Percentiles rank a stretch among this genome's conserved stretches.
These are phyloP conservation scores for Diplodia scrobiculata DNA, from an alignment of 2,329 filamentous ascomycete genomes.

Conservation along the genomic window DNA sequence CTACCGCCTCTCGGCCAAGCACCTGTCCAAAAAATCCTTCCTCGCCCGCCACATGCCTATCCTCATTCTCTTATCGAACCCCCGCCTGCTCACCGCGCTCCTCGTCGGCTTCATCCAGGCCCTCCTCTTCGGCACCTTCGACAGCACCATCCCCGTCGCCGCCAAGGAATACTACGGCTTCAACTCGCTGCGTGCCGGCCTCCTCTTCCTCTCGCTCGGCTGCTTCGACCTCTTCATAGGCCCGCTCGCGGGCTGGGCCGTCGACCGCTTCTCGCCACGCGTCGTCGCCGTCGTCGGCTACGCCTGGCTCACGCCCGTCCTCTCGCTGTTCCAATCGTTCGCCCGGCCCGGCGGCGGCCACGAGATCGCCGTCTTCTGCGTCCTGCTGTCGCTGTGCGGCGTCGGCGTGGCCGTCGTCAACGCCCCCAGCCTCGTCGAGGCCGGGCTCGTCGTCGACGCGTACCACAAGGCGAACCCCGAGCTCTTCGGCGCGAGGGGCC, in stretches of 20 bases:
- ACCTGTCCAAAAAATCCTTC: slow-evolving; percentile 44
- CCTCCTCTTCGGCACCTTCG: slow-evolving; percentile 48
- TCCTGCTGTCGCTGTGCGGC: slow-evolving; percentile 53
- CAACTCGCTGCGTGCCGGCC: slow-evolving; percentile 48
- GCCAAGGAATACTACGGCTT: slow-evolving; percentile 50
- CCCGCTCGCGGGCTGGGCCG: slow-evolving; percentile 52
- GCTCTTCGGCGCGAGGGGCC: slow-evolving; percentile 59
- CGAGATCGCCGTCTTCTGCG: slow-evolving; percentile 52
- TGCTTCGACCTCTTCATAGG: slow-evolving; percentile 50
- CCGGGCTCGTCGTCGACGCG: slow-evolving; percentile 57
- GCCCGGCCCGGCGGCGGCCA: slow-evolving; percentile 28
- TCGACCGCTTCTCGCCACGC: slow-evolving; percentile 52
- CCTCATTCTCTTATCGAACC: slow-evolving; percentile 46
- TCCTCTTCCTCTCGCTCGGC: slow-evolving; percentile 53
- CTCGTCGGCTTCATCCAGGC: slow-evolving; percentile 51
- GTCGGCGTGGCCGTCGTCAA: slow-evolving; percentile 58
- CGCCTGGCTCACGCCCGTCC: slow-evolving; percentile 48
- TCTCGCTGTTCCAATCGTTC: slow-evolving; percentile 11
- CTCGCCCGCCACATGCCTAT: slow-evolving; percentile 52
- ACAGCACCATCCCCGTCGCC: slow-evolving; percentile 53
- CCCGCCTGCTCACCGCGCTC: slow-evolving; percentile 39
- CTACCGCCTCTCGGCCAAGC: slow-evolving; percentile 38
- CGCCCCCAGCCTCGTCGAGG: slow-evolving; percentile 60
- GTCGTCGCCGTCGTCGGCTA: slow-evolving; percentile 48
- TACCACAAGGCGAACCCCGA: slow-evolving; percentile 59